Evolutionary conservation across 768 basidiomycete species (phyloP), one percentile per base, ranked within the genome.

Genomic region (Paxillus ammoniavirescens): DNA sequence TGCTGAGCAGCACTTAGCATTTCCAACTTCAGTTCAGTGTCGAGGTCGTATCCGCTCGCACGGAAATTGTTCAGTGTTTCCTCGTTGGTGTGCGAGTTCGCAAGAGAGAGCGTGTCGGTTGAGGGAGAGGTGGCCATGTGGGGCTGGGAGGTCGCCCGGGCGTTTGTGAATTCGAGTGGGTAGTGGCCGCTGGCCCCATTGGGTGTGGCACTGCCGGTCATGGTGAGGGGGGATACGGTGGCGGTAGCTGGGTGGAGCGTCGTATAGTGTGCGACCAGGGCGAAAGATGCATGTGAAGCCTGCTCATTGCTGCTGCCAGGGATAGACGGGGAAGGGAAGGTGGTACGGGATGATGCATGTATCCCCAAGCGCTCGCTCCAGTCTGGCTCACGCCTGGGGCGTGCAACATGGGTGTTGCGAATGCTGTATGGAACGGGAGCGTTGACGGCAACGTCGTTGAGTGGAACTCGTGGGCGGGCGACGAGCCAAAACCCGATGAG

Each of bases 401-500:
- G 37, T 17, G 53, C 43, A 7, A 56, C 6, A 30, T 50, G 59
- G 4, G 41, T 31, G 33, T 35, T 28, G 2, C 61, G 41, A 7
- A 52, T 40, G 38, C 47, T 36, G 23, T 47, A 48, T 17, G 37
- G 33, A 43, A 38, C 15, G n/a, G 47, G n/a, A 44, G 26, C 28
- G 9, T 33, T 49, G 15, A 53, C 42, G 23, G 55, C 26, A 36
- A 55, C 23, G 10, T 47, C 18, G 10, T 47, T 46, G 43, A 38
- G 17, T 33, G 46, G 50, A 5, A 23, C 52, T 43, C 48, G 60
- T 28, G 38, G 52, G 40, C 58, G 60, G 42, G 60, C 60, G 48
- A 69, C 68, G 47, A 61, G 38, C 50, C 57, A 66, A 58, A 69
- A 69, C 17, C 68, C 68, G 21, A 59, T 44, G 48, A 69, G 38